A percentile compares a stretch with the other conserved stretches of the same genome.
Conservation (phyloP, 2,329 filamentous ascomycete genomes). For the Aureobasidium sp. region DNA sequence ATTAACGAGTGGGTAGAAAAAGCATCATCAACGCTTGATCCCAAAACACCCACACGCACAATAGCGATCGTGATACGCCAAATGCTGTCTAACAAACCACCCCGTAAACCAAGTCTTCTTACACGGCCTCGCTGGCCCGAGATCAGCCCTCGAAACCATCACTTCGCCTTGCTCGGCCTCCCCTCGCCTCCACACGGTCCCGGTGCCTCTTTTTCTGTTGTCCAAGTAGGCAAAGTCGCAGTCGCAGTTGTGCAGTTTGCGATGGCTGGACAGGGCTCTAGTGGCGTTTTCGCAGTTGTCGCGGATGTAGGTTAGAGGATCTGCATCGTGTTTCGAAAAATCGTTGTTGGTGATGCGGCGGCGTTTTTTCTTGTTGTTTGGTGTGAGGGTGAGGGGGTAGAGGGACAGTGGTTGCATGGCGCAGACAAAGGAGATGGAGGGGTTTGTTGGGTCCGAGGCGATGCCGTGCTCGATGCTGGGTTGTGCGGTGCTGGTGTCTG, state of each 20-base stretch:
- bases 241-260: slow-evolving; percentile 2
- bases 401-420: neutral
- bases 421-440: slow-evolving; percentile 2
- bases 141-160: neutral
- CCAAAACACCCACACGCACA: slow-evolving; percentile 4
- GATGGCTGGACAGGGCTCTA: neutral
- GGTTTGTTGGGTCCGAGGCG: neutral
- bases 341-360: slow-evolving; percentile 10
- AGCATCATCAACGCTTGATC: neutral
- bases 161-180: neutral
- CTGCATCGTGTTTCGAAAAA: neutral
- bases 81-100: slow-evolving; percentile 7
- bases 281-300: slow-evolving; percentile 5
- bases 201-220: neutral
- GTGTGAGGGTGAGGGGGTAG: neutral
- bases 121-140: neutral
- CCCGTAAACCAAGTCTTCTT: slow-evolving; percentile 7
- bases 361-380: neutral
- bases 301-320: neutral
- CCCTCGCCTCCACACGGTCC: neutral
- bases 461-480: slow-evolving; percentile 2
- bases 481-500: neutral
- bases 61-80: slow-evolving; percentile 4
- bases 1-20: too few relatives aligned
- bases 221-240: slow-evolving; percentile 9